Percentiles rank a stretch among this genome's conserved stretches.
Evolutionary conservation across 495 filamentous ascomycete species (phyloP).

Genomic region (Bathelium albidoporum): DNA sequence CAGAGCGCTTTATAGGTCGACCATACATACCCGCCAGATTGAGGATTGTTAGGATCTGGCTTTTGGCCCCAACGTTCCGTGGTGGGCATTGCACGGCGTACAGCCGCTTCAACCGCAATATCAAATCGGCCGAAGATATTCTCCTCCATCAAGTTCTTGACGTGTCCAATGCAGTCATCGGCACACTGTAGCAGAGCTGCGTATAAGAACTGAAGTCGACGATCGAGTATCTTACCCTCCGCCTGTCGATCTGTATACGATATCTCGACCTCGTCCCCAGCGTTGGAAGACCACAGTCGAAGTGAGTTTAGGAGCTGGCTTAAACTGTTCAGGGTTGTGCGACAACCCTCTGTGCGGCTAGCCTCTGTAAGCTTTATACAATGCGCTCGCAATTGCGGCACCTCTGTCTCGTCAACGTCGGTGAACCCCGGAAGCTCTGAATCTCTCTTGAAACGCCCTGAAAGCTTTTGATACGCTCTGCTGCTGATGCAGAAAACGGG

Average conservation of each 20-base stretch:
- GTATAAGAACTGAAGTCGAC: slow-evolving; percentile 23
- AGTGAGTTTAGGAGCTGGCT: slow-evolving; percentile 43
- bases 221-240: slow-evolving; percentile 35
- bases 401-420: slow-evolving; percentile 37
- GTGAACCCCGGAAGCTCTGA: slow-evolving; percentile 38
- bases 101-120: slow-evolving; percentile 9
- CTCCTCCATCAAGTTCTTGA: slow-evolving; percentile 33
- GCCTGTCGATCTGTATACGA: slow-evolving; percentile 31
- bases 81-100: slow-evolving; percentile 19
- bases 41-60: slow-evolving; percentile 13
- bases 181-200: slow-evolving; percentile 10
- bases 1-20: slow-evolving; percentile 54
- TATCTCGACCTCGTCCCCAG: slow-evolving; percentile 35
- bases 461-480: slow-evolving; percentile 49
- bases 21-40: slow-evolving; percentile 40
- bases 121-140: slow-evolving; percentile 39
- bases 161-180: slow-evolving; percentile 26
- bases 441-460: slow-evolving; percentile 43
- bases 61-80: slow-evolving; percentile 40
- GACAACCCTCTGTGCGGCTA: slow-evolving; percentile 34
- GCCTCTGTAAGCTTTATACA: slow-evolving; percentile 44
- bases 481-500: slow-evolving; percentile 55
- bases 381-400: slow-evolving; percentile 47
- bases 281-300: slow-evolving; percentile 40
- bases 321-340: slow-evolving; percentile 40